Evolutionary conservation across 192 early-diverging fungal species (phyloP), one percentile per base, ranked within the genome.

Genomic region (Linnemannia hyalina): DNA sequence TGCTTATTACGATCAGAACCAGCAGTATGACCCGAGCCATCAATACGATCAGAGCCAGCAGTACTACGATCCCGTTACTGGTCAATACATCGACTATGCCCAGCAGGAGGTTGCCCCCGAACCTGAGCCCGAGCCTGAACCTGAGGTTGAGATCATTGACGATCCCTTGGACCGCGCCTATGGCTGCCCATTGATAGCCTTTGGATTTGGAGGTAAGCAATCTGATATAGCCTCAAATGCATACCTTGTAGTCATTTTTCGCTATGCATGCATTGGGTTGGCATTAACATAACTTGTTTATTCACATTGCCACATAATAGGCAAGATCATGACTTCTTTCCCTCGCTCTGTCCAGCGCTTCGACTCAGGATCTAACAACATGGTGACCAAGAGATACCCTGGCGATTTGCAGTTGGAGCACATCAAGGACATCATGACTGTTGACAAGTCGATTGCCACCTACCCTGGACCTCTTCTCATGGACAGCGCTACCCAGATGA

Each of bases 201-300:
- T 96, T 87, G 95, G 95, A n/a, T 95, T 96, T 89, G 95, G 95
- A 74, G 95, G 84, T 86, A 86, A 65, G 52, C 16, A 65, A 16
- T 8, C 13, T 40, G 7, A 52, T 22, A 52, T 52, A 22, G 18
- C 49, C 35, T n/a, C 15, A 6, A 35, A 23, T 7, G 9, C 44
- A 70, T n/a, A 26, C 8, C 15, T 26, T n/a, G 38, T 40, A 40
- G 41, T 18, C 16, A 73, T 54, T 76, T 18, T 60, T 47, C 40
- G 65, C 5, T 60, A 6, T 40, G 15, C 20, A 26, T 60, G 22
- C 55, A 60, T 11, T 26, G n/a, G 23, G 2, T n/a, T 3, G n/a
- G 5, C 8, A 11, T 60, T 60, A 26, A 60, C 55, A 18, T 8
- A 11, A 1, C n/a, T 60, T 26, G 36, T 4, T 57, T 41, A 26